These are phyloP conservation scores for Cladosporium sp. DNA, from an alignment of 2,329 filamentous ascomycete species.

Conservation along the genomic window DNA sequence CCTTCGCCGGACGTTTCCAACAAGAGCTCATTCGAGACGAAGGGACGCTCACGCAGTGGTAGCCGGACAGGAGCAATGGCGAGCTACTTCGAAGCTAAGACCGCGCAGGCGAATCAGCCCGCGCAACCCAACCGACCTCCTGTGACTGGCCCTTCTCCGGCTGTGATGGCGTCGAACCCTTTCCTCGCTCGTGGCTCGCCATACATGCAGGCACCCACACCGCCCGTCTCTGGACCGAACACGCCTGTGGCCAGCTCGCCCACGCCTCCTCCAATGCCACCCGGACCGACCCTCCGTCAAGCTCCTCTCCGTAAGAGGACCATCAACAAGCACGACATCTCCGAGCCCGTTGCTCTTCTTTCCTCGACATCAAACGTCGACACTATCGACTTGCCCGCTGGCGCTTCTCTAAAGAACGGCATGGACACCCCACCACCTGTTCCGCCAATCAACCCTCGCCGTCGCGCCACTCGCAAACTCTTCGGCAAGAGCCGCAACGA, in stretches of 20 bases:
- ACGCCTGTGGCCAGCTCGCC: constrained; percentile 32
- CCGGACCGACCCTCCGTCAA: constrained; percentile 39
- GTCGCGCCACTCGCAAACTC: constrained; percentile 42
- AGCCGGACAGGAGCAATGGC: constrained; percentile 16
- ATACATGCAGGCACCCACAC: constrained; percentile 51
- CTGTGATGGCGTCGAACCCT: constrained; percentile 19
- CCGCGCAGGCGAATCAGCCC: background rate
- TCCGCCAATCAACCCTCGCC: constrained; percentile 57
- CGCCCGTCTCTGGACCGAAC: constrained; percentile 46
- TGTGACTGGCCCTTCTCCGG: constrained; percentile 16
- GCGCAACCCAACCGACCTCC: background rate
- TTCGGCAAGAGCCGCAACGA: constrained; percentile 24
- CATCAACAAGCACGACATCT: constrained; percentile 59
- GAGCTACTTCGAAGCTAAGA: constrained; percentile 28
- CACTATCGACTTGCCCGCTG: constrained; percentile 53
- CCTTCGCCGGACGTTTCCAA: constrained; percentile 24
- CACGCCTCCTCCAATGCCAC: constrained; percentile 24
- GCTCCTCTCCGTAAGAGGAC: constrained; percentile 51
- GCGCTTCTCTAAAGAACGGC: constrained; percentile 52
- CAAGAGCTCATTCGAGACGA: constrained; percentile 20
- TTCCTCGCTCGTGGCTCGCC: constrained; percentile 31
- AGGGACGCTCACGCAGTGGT: constrained; percentile 18
- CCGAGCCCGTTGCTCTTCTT: constrained; percentile 51
- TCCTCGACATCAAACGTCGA: constrained; percentile 56
- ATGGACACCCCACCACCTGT: constrained; percentile 47